Evolutionary conservation across 176 grass and related monocot species (phyloP).

Genomic region (Bromus sterilis): DNA sequence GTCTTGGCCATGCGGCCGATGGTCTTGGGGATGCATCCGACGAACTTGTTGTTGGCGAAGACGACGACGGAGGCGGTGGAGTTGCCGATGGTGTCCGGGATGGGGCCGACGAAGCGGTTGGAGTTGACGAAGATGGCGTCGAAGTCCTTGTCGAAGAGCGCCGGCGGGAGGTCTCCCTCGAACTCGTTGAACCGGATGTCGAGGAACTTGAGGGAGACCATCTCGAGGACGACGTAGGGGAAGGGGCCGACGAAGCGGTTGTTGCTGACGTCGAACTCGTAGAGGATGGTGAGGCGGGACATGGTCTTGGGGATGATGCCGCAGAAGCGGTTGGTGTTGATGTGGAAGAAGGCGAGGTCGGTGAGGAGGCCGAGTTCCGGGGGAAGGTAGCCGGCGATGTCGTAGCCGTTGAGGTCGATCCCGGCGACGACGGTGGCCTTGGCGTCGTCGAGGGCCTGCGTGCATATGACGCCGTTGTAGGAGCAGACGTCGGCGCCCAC

Average conservation of each 20-base stretch:
- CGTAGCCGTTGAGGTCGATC: slow-evolving; percentile 33
- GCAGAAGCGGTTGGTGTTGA: slow-evolving; percentile 44
- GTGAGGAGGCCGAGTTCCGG: slow-evolving; percentile 26
- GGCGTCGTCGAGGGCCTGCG: slow-evolving; percentile 9
- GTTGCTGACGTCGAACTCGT: slow-evolving; percentile 45
- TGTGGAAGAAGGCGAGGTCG: slow-evolving; percentile 37
- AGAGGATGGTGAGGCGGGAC: not conserved
- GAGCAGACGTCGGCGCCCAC: slow-evolving; percentile 33
- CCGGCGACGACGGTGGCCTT: slow-evolving; percentile 9
- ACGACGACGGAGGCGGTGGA: slow-evolving; percentile 30
- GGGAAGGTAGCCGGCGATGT: slow-evolving; percentile 30
- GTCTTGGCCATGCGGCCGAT: slow-evolving; percentile 20
- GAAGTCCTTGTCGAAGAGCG: slow-evolving; percentile 24
- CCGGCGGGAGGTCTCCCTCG: slow-evolving; percentile 36
- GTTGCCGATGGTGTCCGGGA: slow-evolving; percentile 30
- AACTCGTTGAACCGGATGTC: slow-evolving; percentile 63
- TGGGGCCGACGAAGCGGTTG: slow-evolving; percentile 25
- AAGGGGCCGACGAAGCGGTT: slow-evolving; percentile 34
- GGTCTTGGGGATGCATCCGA: slow-evolving; percentile 22
- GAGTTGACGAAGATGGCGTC: slow-evolving; percentile 43
- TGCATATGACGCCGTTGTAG: slow-evolving; percentile 43
- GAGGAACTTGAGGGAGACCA: slow-evolving; percentile 25
- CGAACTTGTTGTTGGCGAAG: slow-evolving; percentile 34
- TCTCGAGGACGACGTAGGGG: not conserved
- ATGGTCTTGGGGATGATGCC: slow-evolving; percentile 32